Evolutionary conservation across 495 filamentous ascomycete genomes (phyloP).

Genomic region (Coniosporium apollinis): DNA sequence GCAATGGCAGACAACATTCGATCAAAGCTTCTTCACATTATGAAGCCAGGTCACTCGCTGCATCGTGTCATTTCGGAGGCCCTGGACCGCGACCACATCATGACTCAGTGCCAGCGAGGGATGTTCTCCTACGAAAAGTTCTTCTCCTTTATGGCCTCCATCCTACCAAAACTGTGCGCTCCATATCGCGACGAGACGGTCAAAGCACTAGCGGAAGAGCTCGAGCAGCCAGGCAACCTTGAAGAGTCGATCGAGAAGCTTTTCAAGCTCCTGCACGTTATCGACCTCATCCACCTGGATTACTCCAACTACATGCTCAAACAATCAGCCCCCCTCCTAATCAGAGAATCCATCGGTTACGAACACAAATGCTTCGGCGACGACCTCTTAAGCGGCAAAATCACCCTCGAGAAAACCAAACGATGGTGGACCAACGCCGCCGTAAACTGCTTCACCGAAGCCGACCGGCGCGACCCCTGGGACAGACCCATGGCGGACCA

Average conservation of each 20-base stretch:
- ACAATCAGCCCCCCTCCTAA: conserved; percentile 60
- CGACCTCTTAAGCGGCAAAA: conserved; percentile 40
- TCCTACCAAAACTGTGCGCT: conserved; percentile 88
- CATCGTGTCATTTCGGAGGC: conserved; percentile 71
- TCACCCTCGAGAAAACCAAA: conserved; percentile 45
- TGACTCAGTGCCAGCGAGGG: conserved; percentile 58
- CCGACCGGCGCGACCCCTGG: conserved; percentile 54
- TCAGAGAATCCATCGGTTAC: conserved; percentile 65
- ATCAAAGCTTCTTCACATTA: conserved; percentile 63
- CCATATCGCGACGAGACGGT: conserved; percentile 78
- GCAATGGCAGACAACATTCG: conserved; percentile 73
- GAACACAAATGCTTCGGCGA: conserved; percentile 63
- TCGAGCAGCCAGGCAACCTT: conserved; percentile 27
- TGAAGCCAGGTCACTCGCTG: conserved; percentile 64
- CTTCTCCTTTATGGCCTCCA: conserved; percentile 72
- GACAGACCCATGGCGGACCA: conserved; percentile 28
- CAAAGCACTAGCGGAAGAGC: conserved; percentile 53
- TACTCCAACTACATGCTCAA: conserved; percentile 89
- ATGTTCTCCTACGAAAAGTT: conserved; percentile 88
- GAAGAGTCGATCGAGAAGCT: conserved; percentile 74
- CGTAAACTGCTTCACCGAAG: conserved; percentile 52
- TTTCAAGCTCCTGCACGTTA: conserved; percentile 65
- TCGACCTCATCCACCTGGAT: conserved; percentile 84
- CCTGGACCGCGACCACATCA: conserved; percentile 62
- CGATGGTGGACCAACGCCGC: conserved; percentile 58